Evolutionary conservation across 2,329 filamentous ascomycete genomes (phyloP).

Genomic region (Aotearoamyces nothofagi): DNA sequence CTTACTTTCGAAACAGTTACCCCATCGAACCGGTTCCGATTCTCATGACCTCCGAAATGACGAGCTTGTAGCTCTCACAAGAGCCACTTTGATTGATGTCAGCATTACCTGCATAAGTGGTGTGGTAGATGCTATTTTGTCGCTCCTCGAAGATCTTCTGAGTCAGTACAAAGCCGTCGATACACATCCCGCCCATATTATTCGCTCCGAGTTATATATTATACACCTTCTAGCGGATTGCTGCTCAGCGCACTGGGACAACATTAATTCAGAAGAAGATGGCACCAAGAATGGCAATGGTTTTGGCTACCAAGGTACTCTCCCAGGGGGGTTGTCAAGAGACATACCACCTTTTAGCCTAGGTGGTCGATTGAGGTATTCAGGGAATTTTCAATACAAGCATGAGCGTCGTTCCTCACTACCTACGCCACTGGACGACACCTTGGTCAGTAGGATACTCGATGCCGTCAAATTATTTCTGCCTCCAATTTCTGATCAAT

Average conservation of each 20-base stretch:
- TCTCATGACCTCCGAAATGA: constrained; percentile 42
- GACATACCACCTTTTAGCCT: background rate
- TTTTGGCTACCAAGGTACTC: constrained; percentile 5
- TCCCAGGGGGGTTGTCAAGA: constrained; percentile 7
- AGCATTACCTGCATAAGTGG: constrained; percentile 35
- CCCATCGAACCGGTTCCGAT: constrained; percentile 44
- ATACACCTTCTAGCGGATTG: constrained; percentile 49
- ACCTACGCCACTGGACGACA: constrained; percentile 26
- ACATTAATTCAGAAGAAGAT: constrained; percentile 23
- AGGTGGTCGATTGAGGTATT: background rate
- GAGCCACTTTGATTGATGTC: constrained; percentile 44
- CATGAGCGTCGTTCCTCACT: constrained; percentile 4
- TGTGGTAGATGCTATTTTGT: constrained; percentile 40
- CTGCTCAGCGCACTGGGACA: constrained; percentile 44
- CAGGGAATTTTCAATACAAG: no score
- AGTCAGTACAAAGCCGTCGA: constrained; percentile 35
- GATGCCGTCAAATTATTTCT: constrained; percentile 40
- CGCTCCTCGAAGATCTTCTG: constrained; percentile 41
- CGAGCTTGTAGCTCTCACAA: constrained; percentile 43
- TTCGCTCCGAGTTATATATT: constrained; percentile 51
- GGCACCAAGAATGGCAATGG: constrained; percentile 2
- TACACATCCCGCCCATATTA: constrained; percentile 40
- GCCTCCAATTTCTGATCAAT: constrained; percentile 41
- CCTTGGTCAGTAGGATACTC: constrained; percentile 37
- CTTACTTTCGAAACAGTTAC: constrained; percentile 29